phyloP scores from a whole-genome alignment of 345 rosid genomes.

The Tarenaya hassleriana region DNA sequence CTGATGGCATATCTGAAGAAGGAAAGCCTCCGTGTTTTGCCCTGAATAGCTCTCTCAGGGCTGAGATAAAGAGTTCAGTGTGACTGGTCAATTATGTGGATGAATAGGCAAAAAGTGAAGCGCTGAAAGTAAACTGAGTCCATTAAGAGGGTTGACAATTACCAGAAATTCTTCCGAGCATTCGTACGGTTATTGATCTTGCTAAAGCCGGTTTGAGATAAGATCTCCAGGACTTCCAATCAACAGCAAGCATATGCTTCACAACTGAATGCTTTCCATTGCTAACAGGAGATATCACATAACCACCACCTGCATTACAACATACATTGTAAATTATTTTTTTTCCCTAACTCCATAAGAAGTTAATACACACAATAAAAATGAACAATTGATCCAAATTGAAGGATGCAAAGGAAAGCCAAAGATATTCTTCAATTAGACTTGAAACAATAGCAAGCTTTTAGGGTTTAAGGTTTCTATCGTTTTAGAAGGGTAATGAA shows the following conservation, averaged over 20 bases:
- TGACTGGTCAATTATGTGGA: slow-evolving; percentile 2
- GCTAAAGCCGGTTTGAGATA: slow-evolving; percentile 62
- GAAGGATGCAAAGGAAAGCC: not conserved
- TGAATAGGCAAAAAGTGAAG: slow-evolving; percentile 12
- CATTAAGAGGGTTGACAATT: no score
- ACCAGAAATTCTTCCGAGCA: slow-evolving; percentile 94
- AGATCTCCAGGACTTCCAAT: slow-evolving; percentile 94
- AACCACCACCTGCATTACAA: slow-evolving; percentile 77
- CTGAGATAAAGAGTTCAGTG: slow-evolving; percentile 38
- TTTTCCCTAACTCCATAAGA: slow-evolving; percentile 1
- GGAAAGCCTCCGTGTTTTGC: slow-evolving; percentile 57
- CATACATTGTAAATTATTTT: slow-evolving; percentile 16
- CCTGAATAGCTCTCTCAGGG: slow-evolving; percentile 73
- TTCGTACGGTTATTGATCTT: slow-evolving; percentile 67
- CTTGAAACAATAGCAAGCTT: slow-evolving; percentile 11
- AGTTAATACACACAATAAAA: not conserved
- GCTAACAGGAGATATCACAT: slow-evolving; percentile 70
- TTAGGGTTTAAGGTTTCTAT: not conserved
- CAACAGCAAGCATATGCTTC: slow-evolving; percentile 96
- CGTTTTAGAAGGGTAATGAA: not conserved
- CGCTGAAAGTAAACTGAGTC: not conserved
- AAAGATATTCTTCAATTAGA: slow-evolving; percentile 1
- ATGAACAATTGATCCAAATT: slow-evolving; percentile 4
- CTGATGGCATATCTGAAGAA: slow-evolving; percentile 53
- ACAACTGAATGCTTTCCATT: slow-evolving; percentile 74